Evolutionary conservation across 331 rosid genomes (phyloP), one percentile per base, ranked within the genome.

Genomic region (Cydonia oblonga): DNA sequence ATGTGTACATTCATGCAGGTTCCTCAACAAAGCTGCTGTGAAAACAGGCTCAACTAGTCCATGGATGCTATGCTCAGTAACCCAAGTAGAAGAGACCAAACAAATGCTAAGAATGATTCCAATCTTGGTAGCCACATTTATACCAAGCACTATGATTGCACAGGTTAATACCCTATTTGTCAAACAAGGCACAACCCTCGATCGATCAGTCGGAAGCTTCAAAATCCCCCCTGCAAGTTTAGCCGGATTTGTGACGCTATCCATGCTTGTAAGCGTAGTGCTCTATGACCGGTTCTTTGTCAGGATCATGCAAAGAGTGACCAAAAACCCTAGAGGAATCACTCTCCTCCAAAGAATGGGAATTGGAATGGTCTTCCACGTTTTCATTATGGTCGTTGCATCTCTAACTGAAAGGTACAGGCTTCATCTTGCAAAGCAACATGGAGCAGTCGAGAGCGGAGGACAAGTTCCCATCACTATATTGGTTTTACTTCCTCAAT

Each of bases 71-170:
- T 86, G 90, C 77, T 56, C 87, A 10, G 81, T 86, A 33, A 86
- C 90, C 9, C 84, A 83, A 81, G 87, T 86, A 25, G 90, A 86
- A 64, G 90, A 86, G 64, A 86, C 87, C 10, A 86, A 86, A 30
- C 90, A 86, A 68, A 86, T 83, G 78, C 32, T 86, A 42, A 75
- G 81, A 73, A 83, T 86, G 90, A 33, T 86, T 3, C 90, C 90
- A 52, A 83, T 86, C 69, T 46, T 81, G 58, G 30, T 79, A 14
- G 57, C 82, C 29, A 83, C 84, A 9, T 70, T 86, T 69, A 76
- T 83, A 18, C 90, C 90, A n/a, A 83, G 90, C 84, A 73, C 59
- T 16, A 83, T 81, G 87, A 1, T 76, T 26, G 90, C 90, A 19
- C 90, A 86, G 22, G 8, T 80, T 29, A 66, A 76, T 57, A 86